Evolutionary conservation across 2,329 filamentous ascomycete genomes (phyloP).

Genomic region (Claviceps digitariae): DNA sequence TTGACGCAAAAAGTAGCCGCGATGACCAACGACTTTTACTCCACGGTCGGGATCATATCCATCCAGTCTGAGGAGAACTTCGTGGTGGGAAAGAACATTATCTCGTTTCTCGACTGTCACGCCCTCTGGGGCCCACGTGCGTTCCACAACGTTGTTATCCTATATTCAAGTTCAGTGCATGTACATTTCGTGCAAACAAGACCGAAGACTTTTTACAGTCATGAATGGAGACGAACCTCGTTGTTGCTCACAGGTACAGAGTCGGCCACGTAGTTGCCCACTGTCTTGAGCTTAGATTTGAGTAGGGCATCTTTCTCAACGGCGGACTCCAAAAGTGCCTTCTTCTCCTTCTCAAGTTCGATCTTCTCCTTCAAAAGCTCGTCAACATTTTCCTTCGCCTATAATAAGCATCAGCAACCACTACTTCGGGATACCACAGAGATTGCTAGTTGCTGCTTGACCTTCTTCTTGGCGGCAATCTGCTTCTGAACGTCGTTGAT

Average conservation of each 20-base stretch:
- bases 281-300: constrained; percentile 64
- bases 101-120: constrained; percentile 56
- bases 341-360: constrained; percentile 69
- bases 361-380: constrained; percentile 68
- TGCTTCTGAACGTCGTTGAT: constrained; percentile 86
- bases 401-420: not conserved
- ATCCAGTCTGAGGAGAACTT: constrained; percentile 75
- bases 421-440: not conserved
- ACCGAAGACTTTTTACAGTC: not conserved
- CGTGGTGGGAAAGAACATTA: constrained; percentile 77
- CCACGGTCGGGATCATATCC: constrained; percentile 89
- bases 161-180: constrained; percentile 9
- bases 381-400: constrained; percentile 76
- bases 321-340: constrained; percentile 60
- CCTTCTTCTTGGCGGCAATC: constrained; percentile 86
- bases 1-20: constrained; percentile 81
- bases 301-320: constrained; percentile 61
- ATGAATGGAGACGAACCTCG: constrained; percentile 38
- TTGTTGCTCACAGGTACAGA: constrained; percentile 73
- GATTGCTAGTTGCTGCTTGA: constrained; percentile 13
- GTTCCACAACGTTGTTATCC: constrained; percentile 69
- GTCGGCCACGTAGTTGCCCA: constrained; percentile 64
- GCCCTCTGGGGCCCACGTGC: constrained; percentile 70
- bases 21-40: constrained; percentile 86
- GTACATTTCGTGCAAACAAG: too few species aligned